Conservation (phyloP, 495 filamentous ascomycete species). For the Aspergillus campestris region DNA sequence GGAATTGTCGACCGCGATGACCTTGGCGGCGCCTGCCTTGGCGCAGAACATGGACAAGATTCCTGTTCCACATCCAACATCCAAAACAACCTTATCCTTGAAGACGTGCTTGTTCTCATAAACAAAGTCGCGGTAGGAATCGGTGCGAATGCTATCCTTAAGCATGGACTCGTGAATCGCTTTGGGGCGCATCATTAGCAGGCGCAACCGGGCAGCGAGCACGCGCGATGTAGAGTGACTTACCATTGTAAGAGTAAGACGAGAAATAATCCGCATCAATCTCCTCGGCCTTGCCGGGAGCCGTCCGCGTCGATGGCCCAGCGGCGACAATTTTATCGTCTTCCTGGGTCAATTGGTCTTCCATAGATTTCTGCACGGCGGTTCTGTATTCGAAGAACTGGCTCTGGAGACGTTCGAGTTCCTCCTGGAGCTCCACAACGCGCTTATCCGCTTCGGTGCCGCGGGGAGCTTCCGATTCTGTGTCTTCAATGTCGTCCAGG, state of each 20-base stretch:
- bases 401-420: slow-evolving; percentile 52
- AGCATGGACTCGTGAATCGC: slow-evolving; percentile 92
- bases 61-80: slow-evolving; percentile 88
- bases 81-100: slow-evolving; percentile 81
- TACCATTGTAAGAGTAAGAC: slow-evolving; percentile 72
- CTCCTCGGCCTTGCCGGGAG: slow-evolving; percentile 22
- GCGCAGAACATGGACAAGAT: slow-evolving; percentile 95
- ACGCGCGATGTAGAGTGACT: slow-evolving; percentile 4
- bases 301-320: slow-evolving; percentile 10
- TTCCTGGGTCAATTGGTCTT: slow-evolving; percentile 53
- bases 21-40: slow-evolving; percentile 78
- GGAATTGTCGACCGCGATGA: slow-evolving; percentile 90
- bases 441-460: slow-evolving; percentile 40
- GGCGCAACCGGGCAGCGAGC: not conserved
- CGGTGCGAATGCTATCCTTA: slow-evolving; percentile 61
- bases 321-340: slow-evolving; percentile 27
- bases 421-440: slow-evolving; percentile 60
- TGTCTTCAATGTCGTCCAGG: slow-evolving; percentile 61
- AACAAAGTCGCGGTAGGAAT: slow-evolving; percentile 62
- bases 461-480: slow-evolving; percentile 15
- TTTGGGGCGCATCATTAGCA: slow-evolving; percentile 21
- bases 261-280: slow-evolving; percentile 64
- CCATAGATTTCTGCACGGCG: slow-evolving; percentile 62
- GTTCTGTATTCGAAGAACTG: slow-evolving; percentile 67
- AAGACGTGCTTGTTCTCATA: slow-evolving; percentile 85